Evolutionary conservation across 148 eudicot genomes (phyloP).

Genomic region (Cornus suecica): DNA sequence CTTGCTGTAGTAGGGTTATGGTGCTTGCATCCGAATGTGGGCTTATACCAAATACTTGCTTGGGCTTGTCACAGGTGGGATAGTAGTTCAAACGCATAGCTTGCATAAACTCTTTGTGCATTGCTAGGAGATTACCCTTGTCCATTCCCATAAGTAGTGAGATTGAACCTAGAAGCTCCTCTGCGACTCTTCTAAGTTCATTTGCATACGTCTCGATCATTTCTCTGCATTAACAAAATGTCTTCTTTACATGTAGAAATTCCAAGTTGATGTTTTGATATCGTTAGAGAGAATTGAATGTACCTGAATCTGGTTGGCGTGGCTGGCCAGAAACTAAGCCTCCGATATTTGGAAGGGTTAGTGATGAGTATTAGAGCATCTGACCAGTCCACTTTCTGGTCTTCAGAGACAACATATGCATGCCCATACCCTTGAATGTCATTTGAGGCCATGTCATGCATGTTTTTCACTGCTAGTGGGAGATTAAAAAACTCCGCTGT

Average conservation of each 20-base stretch:
- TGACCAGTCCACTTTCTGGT: conserved; percentile 15
- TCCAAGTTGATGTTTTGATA: no score
- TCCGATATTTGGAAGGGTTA: neutral
- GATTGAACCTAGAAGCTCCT: conserved; percentile 2
- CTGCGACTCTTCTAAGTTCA: neutral
- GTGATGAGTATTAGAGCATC: neutral
- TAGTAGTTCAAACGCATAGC: conserved; percentile 10
- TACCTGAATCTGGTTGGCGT: conserved; percentile 14
- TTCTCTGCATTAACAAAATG: conserved; percentile 10
- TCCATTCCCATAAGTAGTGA: conserved; percentile 17
- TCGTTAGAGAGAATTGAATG: neutral
- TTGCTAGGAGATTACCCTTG: neutral
- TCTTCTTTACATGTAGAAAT: neutral
- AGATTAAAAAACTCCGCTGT: neutral
- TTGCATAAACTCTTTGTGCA: conserved; percentile 8
- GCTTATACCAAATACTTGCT: conserved; percentile 11
- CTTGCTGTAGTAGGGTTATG: conserved; percentile 16
- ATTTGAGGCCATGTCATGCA: no score
- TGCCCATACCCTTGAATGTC: no score
- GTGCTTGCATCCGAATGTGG: conserved; percentile 16
- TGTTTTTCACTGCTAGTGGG: conserved; percentile 1
- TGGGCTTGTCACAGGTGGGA: conserved; percentile 10
- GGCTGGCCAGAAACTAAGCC: conserved; percentile 10
- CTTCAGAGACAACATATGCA: conserved; percentile 1
- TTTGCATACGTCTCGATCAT: conserved; percentile 10